Percentiles rank a stretch among this genome's conserved stretches.
phyloP scores from a whole-genome alignment of 1,139 yeast species.

The Lodderomyces jiufengensis region DNA sequence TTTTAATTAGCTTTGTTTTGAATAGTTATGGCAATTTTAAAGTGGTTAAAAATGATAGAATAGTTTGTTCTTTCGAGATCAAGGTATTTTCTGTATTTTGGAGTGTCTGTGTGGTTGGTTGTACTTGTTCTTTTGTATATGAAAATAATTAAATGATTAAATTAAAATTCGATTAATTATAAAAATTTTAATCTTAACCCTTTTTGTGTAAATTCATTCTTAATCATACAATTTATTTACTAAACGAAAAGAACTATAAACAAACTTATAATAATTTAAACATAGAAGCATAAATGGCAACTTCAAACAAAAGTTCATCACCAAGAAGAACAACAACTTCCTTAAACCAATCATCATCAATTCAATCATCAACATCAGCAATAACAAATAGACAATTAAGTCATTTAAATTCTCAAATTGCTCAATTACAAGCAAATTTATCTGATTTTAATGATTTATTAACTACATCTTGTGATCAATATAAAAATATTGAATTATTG shows the following conservation, averaged over 20 bases:
- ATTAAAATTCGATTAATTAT: no score
- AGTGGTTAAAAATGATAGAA: no score
- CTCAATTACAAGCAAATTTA: conserved; percentile 58
- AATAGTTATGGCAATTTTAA: no score
- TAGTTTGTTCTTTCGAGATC: no score
- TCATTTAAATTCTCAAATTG: conserved; percentile 60
- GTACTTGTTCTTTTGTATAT: background rate
- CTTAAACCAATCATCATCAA: background rate
- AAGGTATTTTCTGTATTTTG: no score
- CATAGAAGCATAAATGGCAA: background rate
- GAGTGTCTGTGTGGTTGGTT: no score
- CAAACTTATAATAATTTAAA: background rate
- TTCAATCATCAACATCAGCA: conserved; percentile 4
- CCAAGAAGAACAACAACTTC: background rate
- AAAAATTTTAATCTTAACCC: no score
- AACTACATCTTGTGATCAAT: conserved; percentile 53
- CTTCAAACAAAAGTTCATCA: background rate
- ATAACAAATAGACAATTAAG: conserved; percentile 48
- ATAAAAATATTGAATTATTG: conserved; percentile 50
- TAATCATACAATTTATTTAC: no score
- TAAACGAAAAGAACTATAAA: conserved; percentile 3
- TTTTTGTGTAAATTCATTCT: no score
- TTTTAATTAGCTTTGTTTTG: no score
- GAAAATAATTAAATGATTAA: background rate
- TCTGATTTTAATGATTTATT: conserved; percentile 54